These are phyloP conservation scores for Aspergillus leporis DNA, from an alignment of 495 filamentous ascomycete species.

Conservation along the genomic window DNA sequence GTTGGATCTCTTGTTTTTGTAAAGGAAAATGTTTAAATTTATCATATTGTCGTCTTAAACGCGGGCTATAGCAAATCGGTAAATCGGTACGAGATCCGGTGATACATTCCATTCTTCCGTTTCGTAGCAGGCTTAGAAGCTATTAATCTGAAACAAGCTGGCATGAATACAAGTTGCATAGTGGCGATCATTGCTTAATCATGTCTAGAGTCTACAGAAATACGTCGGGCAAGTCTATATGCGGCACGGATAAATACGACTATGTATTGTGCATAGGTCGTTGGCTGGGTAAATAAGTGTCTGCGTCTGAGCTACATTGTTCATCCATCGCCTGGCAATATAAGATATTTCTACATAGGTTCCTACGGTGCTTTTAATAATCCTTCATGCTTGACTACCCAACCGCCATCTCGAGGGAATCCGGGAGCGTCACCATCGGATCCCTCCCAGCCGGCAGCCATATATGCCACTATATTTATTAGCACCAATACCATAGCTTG, in stretches of 20 bases:
- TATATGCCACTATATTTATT: slow-evolving; percentile 17
- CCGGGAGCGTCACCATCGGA: slow-evolving; percentile 15
- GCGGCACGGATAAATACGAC: background rate
- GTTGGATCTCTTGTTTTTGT: no score
- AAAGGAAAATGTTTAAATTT: background rate
- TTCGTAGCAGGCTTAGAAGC: slow-evolving; percentile 4
- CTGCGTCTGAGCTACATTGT: background rate
- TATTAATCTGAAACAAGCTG: background rate
- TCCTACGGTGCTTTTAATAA: slow-evolving; percentile 9
- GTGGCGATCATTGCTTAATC: background rate
- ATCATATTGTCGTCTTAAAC: background rate
- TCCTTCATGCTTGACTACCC: slow-evolving; percentile 18
- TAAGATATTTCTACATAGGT: background rate
- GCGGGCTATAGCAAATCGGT: background rate
- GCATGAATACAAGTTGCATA: background rate
- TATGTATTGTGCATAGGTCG: background rate
- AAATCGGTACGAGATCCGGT: background rate
- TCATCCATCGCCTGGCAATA: background rate
- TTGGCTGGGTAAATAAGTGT: background rate
- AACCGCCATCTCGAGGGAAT: slow-evolving; percentile 15
- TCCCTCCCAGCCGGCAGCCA: slow-evolving; percentile 17
- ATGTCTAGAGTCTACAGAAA: background rate
- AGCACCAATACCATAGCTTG: background rate
- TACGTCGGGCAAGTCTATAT: no score
- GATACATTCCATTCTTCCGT: background rate